Evolutionary conservation across 2,329 filamentous ascomycete species (phyloP), one percentile per base, ranked within the genome.

Genomic region (Ascochyta fabae): DNA sequence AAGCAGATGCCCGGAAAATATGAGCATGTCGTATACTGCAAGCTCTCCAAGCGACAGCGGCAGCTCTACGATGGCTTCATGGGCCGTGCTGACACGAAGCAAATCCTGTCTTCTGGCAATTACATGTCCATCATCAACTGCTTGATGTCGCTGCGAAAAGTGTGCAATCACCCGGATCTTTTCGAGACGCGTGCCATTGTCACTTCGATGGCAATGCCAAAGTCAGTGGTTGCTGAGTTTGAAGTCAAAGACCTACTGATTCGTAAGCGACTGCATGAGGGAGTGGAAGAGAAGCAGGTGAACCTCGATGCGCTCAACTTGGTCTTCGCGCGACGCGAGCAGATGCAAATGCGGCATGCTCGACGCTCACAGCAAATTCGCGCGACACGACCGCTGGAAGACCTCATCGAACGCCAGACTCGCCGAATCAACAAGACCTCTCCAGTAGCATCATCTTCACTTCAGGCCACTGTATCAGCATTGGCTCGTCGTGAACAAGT

Each of bases 1-100:
- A 97, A 98, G 78, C 95, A 99, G 73, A 96, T 99, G 91, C 95
- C 96, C 0, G 93, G 87, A 58, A 99, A 99, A 75, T 96, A 96
- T 70, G 96, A 99, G 75, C 93, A 97, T 70, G 92, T 99, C 19
- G 91, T 98, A 61, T 93, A 96, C 69, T 99, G 95, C 75, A 90
- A 94, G 40, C 82, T 99, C 4, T 98, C 94, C 6, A 97, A 98
- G 74, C 88, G 95, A 23, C 95, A 99, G 72, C 87, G 95, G 39
- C 95, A 96, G 76, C 80, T 99, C 8, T 99, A 99, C 69, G 95
- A 99, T 76, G 94, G 94, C 1, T 99, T 98, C 76, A 87, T 99
- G 79, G 92, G 91, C 31, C 88, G 93, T 52, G 89, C 89, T 3
- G 92, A 96, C 67, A 98, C 95, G 0, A 88, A 92, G 61, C 89